Conservation (phyloP, 2,329 filamentous ascomycete species). For the Amesomyces nigricolor region DNA sequence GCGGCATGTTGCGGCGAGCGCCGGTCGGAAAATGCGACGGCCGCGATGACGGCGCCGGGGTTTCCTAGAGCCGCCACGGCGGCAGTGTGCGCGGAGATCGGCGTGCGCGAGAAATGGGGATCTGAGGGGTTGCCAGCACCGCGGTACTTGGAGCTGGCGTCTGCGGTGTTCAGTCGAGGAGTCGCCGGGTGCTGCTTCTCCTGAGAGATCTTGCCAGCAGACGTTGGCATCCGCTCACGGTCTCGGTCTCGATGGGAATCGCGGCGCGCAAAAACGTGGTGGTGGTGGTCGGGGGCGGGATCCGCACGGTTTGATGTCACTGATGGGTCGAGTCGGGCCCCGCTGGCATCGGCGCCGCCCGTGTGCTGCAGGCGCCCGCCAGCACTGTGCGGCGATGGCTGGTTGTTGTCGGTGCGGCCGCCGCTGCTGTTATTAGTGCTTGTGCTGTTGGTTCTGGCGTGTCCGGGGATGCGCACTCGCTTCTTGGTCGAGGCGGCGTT, state of each 20-base stretch:
- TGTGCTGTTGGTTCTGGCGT: conserved; percentile 31
- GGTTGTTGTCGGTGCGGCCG: conserved; percentile 12
- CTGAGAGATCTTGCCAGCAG: conserved; percentile 20
- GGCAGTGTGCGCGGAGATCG: conserved; percentile 19
- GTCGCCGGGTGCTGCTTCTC: conserved; percentile 30
- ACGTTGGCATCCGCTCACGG: conserved; percentile 24
- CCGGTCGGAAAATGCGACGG: conserved; percentile 20
- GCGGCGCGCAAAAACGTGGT: conserved; percentile 7
- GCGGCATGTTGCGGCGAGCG: conserved; percentile 32
- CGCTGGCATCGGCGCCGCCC: conserved; percentile 12
- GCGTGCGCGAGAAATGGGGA: conserved; percentile 24
- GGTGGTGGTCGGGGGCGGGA: background rate
- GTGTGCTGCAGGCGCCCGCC: conserved; percentile 16
- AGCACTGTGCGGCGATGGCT: conserved; percentile 9
- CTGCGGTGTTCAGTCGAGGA: conserved; percentile 24
- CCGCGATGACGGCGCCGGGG: conserved; percentile 7
- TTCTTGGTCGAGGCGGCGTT: conserved; percentile 17
- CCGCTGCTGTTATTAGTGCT: conserved; percentile 28
- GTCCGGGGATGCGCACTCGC: conserved; percentile 27
- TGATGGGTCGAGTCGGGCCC: conserved; percentile 9
- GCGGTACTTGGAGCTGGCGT: conserved; percentile 13
- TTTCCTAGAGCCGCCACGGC: conserved; percentile 8
- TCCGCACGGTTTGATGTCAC: conserved; percentile 8
- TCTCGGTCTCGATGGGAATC: conserved; percentile 14
- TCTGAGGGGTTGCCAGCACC: conserved; percentile 21